Evolutionary conservation across 169 alveolate species (phyloP), one percentile per base, ranked within the genome.

Genomic region (Besnoitia besnoiti): DNA sequence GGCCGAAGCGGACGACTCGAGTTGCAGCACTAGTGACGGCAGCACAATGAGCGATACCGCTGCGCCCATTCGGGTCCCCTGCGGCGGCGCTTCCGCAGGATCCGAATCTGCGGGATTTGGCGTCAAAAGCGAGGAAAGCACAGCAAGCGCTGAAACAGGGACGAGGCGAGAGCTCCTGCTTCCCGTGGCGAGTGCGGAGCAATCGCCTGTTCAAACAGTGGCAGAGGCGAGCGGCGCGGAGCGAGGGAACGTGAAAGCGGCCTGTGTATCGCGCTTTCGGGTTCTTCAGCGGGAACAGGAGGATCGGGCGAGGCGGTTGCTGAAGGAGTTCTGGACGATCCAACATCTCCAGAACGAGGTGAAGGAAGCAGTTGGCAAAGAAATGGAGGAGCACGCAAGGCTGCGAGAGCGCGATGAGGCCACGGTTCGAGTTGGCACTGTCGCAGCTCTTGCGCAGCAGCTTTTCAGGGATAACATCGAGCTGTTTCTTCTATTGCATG

Each of bases 391-490:
- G 87, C 49, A 37, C 3, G 27, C 7, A 55, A 77, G 87, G 37
- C 21, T n/a, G 39, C 7, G 87, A 27, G 24, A 42, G 47, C 59
- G 87, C 0, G n/a, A 42, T 4, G 61, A 77, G 61, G 87, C 87
- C n/a, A 35, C 59, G 50, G 47, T 39, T 0, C n/a, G 87, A 12
- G 40, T 77, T 16, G 87, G 87, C 37, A 35, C 87, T 4, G 5
- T 30, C 4, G 33, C 87, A 14, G 87, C 87, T 0, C 40, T 37
- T n/a, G 87, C 87, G 61, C 59, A 37, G 87, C 87, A 77, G 61
- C 87, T 77, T 10, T 77, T 77, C 87, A 37, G 87, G 61, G 59
- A 77, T 10, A 77, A 77, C 55, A 24, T 77, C 33, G 44, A 35
- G 21, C 87, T 77, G 10, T 35, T 77, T 2, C 30, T 35, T 24